Evolutionary conservation across 179 eudicot species (phyloP), one percentile per base, ranked within the genome.

Genomic region (Spinacia oleracea): DNA sequence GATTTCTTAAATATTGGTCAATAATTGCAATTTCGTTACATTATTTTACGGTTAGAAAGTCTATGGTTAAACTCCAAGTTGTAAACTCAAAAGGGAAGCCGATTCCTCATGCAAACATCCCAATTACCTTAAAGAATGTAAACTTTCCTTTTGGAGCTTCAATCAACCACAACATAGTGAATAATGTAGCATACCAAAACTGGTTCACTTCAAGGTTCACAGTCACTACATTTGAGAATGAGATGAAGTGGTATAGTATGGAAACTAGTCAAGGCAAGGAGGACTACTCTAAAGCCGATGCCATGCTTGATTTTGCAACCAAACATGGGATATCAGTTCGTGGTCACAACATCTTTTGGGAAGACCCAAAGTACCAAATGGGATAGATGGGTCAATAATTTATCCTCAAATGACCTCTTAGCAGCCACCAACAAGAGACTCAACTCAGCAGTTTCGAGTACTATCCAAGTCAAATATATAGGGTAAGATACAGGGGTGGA

Each of bases 291-390:
- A 70, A 18, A 2, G 42, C 91, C 0, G 97, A 92, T 56, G 74
- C 86, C 77, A 83, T 92, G 89, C 70, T 92, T 1, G 50, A 1
- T 1, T 88, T 89, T 45, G 77, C 89, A 23, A 20, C 42, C 51
- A 64, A 77, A 1, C 75, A 82, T 51, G 72, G 83, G 23, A 74
- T 92, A 32, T 0, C 59, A 0, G 83, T 91, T 16, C 90, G 95
- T 0, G 97, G 97, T 32, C 97, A 92, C 81, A 91, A 89, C 77
- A 78, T 92, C 6, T 83, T 91, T 34, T 92, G 97, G 97, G 91
- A 87, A 6, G 88, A 92, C 53, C 87, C 87, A 0, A 59, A 40
- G 0, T 83, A 46, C 81, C 86, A 86, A 48, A 88, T 84, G 0
- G 2, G 31, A n/a, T n/a, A n/a, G n/a, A 9, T 92, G 96, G 96